A percentile compares a stretch with the other conserved stretches of the same genome.
Conservation (phyloP, 2,329 filamentous ascomycete genomes). For the Hirsutella minnesotensis region DNA sequence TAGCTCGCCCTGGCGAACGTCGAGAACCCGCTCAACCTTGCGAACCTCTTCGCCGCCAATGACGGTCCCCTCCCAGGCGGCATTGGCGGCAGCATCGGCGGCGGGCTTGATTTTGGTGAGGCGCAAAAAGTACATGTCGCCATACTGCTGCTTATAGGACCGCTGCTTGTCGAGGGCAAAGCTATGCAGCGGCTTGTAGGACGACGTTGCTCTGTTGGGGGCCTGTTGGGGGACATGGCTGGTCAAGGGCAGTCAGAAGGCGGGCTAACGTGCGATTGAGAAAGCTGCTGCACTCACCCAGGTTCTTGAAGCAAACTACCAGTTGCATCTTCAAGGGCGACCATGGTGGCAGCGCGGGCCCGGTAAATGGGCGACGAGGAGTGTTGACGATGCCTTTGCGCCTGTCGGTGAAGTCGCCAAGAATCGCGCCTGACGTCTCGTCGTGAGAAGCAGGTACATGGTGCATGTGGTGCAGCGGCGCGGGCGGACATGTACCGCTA, state of each 20-base stretch:
- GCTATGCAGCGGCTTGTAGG: slow-evolving; percentile 64
- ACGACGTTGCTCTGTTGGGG: slow-evolving; percentile 40
- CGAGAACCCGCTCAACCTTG: slow-evolving; percentile 77
- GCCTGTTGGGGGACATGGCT: slow-evolving; percentile 23
- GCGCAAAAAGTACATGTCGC: slow-evolving; percentile 93
- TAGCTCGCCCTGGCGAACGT: slow-evolving; percentile 88
- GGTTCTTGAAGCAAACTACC: slow-evolving; percentile 21
- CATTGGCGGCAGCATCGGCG: slow-evolving; percentile 61
- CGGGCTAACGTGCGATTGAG: not conserved
- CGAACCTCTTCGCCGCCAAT: slow-evolving; percentile 66
- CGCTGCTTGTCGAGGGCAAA: slow-evolving; percentile 60
- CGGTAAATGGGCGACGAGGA: not conserved
- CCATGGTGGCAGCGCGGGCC: slow-evolving; percentile 17
- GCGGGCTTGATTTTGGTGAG: slow-evolving; percentile 77
- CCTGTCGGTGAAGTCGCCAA: not conserved
- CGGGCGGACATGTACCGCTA: not conserved
- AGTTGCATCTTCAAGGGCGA: slow-evolving; percentile 19
- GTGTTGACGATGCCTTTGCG: not conserved
- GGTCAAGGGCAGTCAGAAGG: not conserved
- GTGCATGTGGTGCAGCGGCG: not conserved
- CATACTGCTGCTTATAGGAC: slow-evolving; percentile 90
- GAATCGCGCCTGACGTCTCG: not conserved
- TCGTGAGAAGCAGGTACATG: not conserved
- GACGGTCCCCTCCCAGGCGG: slow-evolving; percentile 67
- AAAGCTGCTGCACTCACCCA: slow-evolving; percentile 15